Conservation (phyloP, 2,329 filamentous ascomycete genomes). For the Hymenoscyphus albidus region DNA sequence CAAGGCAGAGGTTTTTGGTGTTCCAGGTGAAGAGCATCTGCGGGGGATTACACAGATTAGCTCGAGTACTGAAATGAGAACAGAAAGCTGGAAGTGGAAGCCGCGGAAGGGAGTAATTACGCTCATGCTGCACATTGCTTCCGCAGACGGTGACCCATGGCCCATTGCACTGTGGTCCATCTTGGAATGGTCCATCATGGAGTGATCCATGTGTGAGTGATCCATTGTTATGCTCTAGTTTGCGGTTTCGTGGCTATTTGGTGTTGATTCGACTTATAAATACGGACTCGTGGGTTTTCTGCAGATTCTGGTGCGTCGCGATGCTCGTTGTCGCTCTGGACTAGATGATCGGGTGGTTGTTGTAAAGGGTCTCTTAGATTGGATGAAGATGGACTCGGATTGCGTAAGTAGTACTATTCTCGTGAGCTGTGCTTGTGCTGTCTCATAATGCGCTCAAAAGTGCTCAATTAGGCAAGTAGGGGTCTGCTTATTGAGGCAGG, state of each 20-base stretch:
- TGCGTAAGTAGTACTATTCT: not conserved
- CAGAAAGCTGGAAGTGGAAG: not conserved
- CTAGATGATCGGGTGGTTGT: not conserved
- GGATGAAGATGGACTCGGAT: not conserved
- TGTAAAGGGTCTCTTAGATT: not conserved
- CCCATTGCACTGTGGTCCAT: constrained; percentile 52
- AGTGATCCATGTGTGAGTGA: constrained; percentile 19
- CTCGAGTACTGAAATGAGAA: not conserved
- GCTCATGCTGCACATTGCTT: constrained; percentile 82
- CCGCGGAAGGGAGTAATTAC: constrained; percentile 44
- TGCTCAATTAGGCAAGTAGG: not conserved
- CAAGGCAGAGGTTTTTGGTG: constrained; percentile 88
- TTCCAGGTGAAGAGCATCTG: constrained; percentile 99
- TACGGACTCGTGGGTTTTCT: not conserved
- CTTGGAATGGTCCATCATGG: constrained; percentile 43
- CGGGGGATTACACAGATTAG: not conserved
- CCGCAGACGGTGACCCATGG: constrained; percentile 53
- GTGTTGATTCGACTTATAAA: not conserved
- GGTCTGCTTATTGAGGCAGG: too few relatives aligned
- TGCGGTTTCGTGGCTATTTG: not conserved
- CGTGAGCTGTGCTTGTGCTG: not conserved
- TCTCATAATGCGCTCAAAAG: constrained; percentile 1
- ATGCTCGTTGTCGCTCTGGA: not conserved
- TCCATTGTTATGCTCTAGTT: constrained; percentile 17
- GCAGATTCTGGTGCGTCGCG: not conserved